Percentiles rank a stretch among this genome's conserved stretches.
Conservation (phyloP, 257 asterid genomes). For the Phtheirospermum japonicum region DNA sequence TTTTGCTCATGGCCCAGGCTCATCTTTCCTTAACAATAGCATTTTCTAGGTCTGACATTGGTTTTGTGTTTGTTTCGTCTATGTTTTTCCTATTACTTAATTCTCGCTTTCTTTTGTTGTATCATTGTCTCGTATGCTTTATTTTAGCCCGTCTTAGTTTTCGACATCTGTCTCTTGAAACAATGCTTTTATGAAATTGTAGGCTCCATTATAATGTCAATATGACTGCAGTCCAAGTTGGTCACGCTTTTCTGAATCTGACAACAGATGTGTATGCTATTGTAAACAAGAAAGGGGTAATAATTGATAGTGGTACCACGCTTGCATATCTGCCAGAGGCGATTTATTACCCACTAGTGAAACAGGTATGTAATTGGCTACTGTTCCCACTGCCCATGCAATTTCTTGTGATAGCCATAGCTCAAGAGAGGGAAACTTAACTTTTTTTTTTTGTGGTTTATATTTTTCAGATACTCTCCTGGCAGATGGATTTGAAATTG, state of each 20-base stretch:
- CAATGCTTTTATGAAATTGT: constrained; percentile 22
- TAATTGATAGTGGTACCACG: constrained; percentile 98
- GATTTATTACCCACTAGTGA: constrained; percentile 70
- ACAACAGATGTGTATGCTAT: constrained; percentile 50
- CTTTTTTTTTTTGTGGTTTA: constrained; percentile 26
- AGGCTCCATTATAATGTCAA: constrained; percentile 99
- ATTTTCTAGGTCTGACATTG: neutral
- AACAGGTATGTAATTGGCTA: constrained; percentile 47
- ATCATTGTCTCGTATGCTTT: constrained; percentile 21
- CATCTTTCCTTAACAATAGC: constrained; percentile 7
- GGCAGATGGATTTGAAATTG: constrained; percentile 78
- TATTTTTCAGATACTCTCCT: constrained; percentile 69
- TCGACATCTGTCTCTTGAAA: constrained; percentile 10
- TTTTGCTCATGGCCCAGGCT: constrained; percentile 17
- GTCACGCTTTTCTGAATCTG: constrained; percentile 60
- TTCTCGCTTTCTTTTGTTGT: constrained; percentile 9
- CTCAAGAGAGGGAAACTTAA: constrained; percentile 26
- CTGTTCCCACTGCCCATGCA: constrained; percentile 23
- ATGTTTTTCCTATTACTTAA: constrained; percentile 3
- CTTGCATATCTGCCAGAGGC: constrained; percentile 90
- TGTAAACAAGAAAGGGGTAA: constrained; percentile 74
- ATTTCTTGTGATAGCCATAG: constrained; percentile 19
- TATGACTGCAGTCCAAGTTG: constrained; percentile 88
- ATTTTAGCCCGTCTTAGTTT: constrained; percentile 11
- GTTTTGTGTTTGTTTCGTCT: constrained; percentile 10